Conservation (phyloP, 2,329 filamentous ascomycete genomes). For the Cucurbitaria berberidis region DNA sequence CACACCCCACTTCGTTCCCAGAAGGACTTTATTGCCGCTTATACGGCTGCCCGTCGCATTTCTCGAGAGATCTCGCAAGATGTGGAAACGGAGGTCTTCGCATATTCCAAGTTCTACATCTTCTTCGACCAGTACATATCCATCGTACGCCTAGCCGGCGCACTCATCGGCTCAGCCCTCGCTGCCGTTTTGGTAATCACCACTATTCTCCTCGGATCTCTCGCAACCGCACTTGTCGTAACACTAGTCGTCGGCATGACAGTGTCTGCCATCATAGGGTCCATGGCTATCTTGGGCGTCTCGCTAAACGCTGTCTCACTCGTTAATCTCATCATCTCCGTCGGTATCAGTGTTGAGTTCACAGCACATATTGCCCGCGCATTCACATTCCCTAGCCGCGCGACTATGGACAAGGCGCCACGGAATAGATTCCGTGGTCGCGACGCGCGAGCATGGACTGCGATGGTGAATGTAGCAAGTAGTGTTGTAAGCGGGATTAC, state of each 20-base stretch:
- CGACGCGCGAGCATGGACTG: constrained; percentile 88
- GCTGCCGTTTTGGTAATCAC: constrained; percentile 85
- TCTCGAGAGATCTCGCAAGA: constrained; percentile 73
- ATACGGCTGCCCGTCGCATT: constrained; percentile 87
- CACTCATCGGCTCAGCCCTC: constrained; percentile 81
- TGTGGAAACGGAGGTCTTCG: constrained; percentile 85
- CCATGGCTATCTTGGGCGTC: constrained; percentile 88
- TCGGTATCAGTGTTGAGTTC: constrained; percentile 96
- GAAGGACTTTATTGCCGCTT: constrained; percentile 89
- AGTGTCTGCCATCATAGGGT: constrained; percentile 89
- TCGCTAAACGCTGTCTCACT: constrained; percentile 94
- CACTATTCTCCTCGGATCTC: constrained; percentile 79
- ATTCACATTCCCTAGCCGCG: constrained; percentile 88
- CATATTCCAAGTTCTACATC: constrained; percentile 97
- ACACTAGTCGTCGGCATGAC: constrained; percentile 91
- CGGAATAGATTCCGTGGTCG: constrained; percentile 76
- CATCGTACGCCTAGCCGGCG: constrained; percentile 80
- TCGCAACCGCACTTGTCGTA: constrained; percentile 81
- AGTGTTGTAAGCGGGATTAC: constrained; percentile 97
- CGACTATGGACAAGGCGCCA: constrained; percentile 78
- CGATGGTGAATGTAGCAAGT: constrained; percentile 90
- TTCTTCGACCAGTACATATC: constrained; percentile 97
- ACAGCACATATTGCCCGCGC: constrained; percentile 95
- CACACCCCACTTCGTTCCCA: constrained; percentile 89
- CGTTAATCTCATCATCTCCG: constrained; percentile 95